phyloP scores from a whole-genome alignment of 176 grass and related monocot genomes.

The Ananas comosus region DNA sequence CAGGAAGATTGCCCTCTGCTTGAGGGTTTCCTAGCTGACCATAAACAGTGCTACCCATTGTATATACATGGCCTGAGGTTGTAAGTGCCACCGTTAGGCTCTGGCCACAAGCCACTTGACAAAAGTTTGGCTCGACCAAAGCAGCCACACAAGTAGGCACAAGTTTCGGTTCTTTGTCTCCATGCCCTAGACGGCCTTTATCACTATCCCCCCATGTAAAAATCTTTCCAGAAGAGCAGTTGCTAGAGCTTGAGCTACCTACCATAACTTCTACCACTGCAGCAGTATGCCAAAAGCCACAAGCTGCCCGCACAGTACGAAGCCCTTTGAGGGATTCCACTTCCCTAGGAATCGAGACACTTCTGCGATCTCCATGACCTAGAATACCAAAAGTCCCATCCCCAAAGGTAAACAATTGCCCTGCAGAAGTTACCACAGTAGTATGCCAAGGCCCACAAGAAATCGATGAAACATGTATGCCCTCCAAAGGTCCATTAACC shows the following conservation, averaged over 20 bases:
- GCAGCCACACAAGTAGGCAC: slow-evolving; percentile 91
- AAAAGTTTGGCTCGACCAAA: slow-evolving; percentile 94
- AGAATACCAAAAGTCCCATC: slow-evolving; percentile 95
- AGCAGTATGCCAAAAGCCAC: slow-evolving; percentile 99
- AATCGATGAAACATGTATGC: slow-evolving; percentile 88
- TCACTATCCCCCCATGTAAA: slow-evolving; percentile 99
- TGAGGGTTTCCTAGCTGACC: slow-evolving; percentile 88
- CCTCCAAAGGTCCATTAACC: slow-evolving; percentile 76
- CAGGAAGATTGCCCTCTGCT: slow-evolving; percentile 72
- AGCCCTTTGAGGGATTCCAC: slow-evolving; percentile 93
- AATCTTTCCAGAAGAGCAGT: slow-evolving; percentile 84
- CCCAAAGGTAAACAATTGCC: slow-evolving; percentile 96
- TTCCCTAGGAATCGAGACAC: slow-evolving; percentile 61
- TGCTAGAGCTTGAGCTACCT: slow-evolving; percentile 85
- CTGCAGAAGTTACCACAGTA: slow-evolving; percentile 79
- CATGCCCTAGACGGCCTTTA: slow-evolving; percentile 95
- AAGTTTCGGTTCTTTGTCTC: slow-evolving; percentile 64
- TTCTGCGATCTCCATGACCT: slow-evolving; percentile 67
- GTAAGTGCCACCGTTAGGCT: slow-evolving; percentile 86
- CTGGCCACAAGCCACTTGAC: slow-evolving; percentile 95
- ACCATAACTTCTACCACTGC: slow-evolving; percentile 95
- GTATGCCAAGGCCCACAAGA: slow-evolving; percentile 98
- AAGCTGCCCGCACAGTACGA: slow-evolving; percentile 75
- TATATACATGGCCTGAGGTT: slow-evolving; percentile 91
- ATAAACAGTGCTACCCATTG: slow-evolving; percentile 82